phyloP scores from a whole-genome alignment of 768 basidiomycete genomes.

The Boletus sp. region DNA sequence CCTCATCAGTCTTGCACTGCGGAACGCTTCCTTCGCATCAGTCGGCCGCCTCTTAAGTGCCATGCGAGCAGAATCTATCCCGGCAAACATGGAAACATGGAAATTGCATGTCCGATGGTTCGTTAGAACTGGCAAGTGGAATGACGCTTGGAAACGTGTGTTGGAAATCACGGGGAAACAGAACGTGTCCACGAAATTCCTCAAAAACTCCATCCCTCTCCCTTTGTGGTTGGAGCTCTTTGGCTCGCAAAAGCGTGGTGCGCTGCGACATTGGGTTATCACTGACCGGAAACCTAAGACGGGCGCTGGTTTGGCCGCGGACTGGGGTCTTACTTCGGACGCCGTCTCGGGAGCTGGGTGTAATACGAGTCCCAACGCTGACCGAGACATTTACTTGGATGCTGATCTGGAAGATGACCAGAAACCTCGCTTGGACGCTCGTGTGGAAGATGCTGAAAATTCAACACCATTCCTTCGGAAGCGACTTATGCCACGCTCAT shows the following conservation, averaged over 20 bases:
- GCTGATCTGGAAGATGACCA: background rate
- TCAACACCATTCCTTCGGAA: background rate
- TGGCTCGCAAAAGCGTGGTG: conserved; percentile 39
- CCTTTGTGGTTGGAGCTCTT: conserved; percentile 64
- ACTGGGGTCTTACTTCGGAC: background rate
- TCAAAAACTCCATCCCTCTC: conserved; percentile 34
- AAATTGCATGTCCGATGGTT: conserved; percentile 56
- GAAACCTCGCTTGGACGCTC: background rate
- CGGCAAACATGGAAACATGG: conserved; percentile 50
- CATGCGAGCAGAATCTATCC: conserved; percentile 45
- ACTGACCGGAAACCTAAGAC: background rate
- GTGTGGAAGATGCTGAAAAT: background rate
- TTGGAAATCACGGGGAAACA: conserved; percentile 18
- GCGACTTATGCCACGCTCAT: conserved; percentile 16
- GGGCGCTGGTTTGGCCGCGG: background rate
- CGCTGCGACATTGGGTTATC: conserved; percentile 21
- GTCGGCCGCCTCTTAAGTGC: conserved; percentile 42
- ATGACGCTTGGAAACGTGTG: conserved; percentile 51
- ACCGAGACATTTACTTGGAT: background rate
- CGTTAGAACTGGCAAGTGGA: conserved; percentile 54
- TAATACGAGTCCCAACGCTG: background rate
- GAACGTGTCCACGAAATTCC: conserved; percentile 1
- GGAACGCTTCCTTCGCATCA: conserved; percentile 45
- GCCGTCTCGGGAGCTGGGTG: background rate
- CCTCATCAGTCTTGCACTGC: conserved; percentile 47